Conservation (phyloP, 306 rosid genomes). For the Cajanus cajan region DNA sequence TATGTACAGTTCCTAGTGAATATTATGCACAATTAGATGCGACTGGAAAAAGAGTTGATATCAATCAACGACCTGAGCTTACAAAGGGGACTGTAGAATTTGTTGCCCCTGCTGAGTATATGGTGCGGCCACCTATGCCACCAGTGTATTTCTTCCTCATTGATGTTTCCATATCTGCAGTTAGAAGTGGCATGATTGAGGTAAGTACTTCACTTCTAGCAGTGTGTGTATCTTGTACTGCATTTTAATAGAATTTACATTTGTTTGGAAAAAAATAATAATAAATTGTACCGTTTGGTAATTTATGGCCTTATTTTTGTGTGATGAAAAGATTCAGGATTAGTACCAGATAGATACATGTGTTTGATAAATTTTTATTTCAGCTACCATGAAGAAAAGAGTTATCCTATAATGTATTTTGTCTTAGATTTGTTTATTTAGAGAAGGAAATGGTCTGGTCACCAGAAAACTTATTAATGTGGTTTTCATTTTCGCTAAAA, state of each 20-base stretch:
- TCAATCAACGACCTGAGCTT: constrained; percentile 92
- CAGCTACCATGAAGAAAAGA: neutral
- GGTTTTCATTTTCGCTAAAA: constrained; percentile 10
- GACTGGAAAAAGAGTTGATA: constrained; percentile 84
- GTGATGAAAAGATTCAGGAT: neutral
- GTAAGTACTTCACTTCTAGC: constrained; percentile 40
- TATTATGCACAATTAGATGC: constrained; percentile 93
- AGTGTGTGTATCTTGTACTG: neutral
- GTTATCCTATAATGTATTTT: constrained; percentile 20
- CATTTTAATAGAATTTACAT: constrained; percentile 2
- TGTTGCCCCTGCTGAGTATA: constrained; percentile 98
- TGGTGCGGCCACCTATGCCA: constrained; percentile 99
- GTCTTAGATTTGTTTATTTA: constrained; percentile 3
- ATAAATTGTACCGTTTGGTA: neutral
- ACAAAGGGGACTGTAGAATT: constrained; percentile 88
- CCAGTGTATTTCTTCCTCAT: constrained; percentile 96
- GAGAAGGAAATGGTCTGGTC: neutral
- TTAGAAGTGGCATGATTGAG: constrained; percentile 99
- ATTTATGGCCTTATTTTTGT: constrained; percentile 10
- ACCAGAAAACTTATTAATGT: neutral
- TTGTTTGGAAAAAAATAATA: neutral
- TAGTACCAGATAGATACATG: neutral
- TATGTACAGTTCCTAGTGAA: constrained; percentile 81
- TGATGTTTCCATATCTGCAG: constrained; percentile 89
- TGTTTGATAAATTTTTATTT: constrained; percentile 18